Evolutionary conservation across 2,329 filamentous ascomycete genomes (phyloP).

Genomic region (Aspergillus pseudoviridinutans): DNA sequence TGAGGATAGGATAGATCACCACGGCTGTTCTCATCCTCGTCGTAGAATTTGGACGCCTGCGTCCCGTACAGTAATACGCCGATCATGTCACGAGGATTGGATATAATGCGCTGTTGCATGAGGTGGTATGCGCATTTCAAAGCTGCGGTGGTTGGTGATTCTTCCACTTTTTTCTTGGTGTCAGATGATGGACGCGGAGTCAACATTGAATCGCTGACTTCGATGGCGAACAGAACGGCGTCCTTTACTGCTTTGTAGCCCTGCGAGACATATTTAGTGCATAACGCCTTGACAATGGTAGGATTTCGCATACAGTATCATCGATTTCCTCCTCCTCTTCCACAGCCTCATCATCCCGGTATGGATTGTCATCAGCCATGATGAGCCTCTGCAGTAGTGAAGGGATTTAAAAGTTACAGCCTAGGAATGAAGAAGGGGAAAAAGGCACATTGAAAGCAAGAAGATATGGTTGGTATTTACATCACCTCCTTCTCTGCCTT

Average conservation of each 20-base stretch:
- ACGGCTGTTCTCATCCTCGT: constrained; percentile 56
- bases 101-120: constrained; percentile 98
- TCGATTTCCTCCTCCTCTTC: constrained; percentile 48
- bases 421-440: background rate
- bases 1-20: constrained; percentile 71
- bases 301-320: constrained; percentile 33
- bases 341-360: constrained; percentile 37
- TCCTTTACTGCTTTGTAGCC: constrained; percentile 91
- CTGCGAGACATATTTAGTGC: constrained; percentile 41
- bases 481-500: background rate
- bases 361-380: constrained; percentile 36
- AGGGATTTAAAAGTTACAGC: background rate
- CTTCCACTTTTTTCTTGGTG: constrained; percentile 71
- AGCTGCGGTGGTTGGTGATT: constrained; percentile 76
- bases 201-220: constrained; percentile 87
- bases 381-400: background rate
- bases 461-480: background rate
- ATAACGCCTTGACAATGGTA: background rate
- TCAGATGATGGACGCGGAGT: constrained; percentile 58
- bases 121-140: constrained; percentile 91
- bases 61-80: constrained; percentile 91
- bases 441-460: background rate
- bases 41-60: constrained; percentile 72
- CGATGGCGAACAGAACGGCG: constrained; percentile 95
- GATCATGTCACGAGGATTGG: constrained; percentile 95